A percentile compares a stretch with the other conserved stretches of the same genome.
Conservation (phyloP, 23 red algal genomes). For the Gracilaria caudata region DNA sequence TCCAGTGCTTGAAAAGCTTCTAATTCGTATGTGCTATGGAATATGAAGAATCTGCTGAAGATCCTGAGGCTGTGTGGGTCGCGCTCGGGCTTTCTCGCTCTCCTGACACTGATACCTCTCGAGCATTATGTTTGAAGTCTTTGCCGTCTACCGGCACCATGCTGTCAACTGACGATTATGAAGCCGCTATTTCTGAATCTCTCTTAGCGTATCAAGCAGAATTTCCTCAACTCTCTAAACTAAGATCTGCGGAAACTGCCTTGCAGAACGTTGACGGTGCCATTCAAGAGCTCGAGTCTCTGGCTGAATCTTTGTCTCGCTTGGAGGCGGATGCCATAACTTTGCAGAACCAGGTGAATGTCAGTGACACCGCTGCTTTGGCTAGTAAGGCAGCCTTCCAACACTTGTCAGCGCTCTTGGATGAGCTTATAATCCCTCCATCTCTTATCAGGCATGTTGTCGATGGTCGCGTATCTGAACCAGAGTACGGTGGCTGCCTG, state of each 20-base stretch:
- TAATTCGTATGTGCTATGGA: not conserved
- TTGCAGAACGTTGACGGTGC: constrained; percentile 1
- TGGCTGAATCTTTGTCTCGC: not conserved
- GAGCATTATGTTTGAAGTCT: not conserved
- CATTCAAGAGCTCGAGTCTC: not conserved
- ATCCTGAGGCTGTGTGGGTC: constrained; percentile 18
- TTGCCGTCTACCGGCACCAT: not conserved
- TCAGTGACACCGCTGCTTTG: not conserved
- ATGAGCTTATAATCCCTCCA: constrained; percentile 67
- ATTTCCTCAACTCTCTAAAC: not conserved
- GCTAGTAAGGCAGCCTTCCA: constrained; percentile 32
- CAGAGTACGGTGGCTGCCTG: constrained; percentile 64
- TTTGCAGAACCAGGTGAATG: constrained; percentile 9
- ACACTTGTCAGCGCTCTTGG: constrained; percentile 66
- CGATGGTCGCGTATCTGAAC: constrained; percentile 70
- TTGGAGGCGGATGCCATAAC: constrained; percentile 11
- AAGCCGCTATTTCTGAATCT: constrained; percentile 14
- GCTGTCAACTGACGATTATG: constrained; percentile 10
- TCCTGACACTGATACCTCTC: not conserved
- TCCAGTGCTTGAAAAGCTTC: not conserved
- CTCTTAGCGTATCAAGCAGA: constrained; percentile 18
- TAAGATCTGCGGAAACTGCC: not conserved
- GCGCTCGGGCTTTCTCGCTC: not conserved
- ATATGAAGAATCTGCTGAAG: constrained; percentile 6
- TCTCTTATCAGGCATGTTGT: constrained; percentile 71